Evolutionary conservation across 75 land plant genomes (phyloP).

Genomic region (Pinus tabuliformis): DNA sequence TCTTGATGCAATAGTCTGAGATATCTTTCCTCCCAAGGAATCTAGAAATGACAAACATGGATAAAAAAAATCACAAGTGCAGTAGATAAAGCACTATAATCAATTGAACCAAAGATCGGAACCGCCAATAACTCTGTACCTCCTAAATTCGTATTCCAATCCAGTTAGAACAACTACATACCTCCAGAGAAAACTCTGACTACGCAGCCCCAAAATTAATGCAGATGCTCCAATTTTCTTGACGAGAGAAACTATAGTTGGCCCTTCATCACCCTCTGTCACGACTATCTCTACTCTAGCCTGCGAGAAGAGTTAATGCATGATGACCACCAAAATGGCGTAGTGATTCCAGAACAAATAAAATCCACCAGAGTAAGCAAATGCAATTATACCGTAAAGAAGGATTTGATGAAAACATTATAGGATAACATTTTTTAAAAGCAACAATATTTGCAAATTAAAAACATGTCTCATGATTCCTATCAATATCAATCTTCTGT

Average conservation of each 20-base stretch:
- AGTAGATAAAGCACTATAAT: neutral
- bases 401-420: neutral
- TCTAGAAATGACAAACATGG: neutral
- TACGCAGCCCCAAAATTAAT: conserved; percentile 61
- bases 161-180: conserved; percentile 9
- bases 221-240: conserved; percentile 44
- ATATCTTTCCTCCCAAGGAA: conserved; percentile 1
- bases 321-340: neutral
- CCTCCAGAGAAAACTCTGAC: conserved; percentile 56
- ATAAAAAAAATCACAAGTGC: neutral
- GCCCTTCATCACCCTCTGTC: conserved; percentile 56
- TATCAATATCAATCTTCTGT: neutral
- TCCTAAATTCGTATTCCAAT: neutral
- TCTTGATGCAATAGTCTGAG: conserved; percentile 5
- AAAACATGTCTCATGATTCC: neutral
- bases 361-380: neutral
- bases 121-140: neutral
- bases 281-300: conserved; percentile 63
- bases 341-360: neutral
- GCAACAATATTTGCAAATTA: neutral
- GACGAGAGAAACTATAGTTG: conserved; percentile 33
- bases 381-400: neutral
- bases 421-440: neutral
- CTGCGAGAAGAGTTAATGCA: conserved; percentile 21
- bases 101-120: neutral